Base-by-base conservation (phyloP, 768 basidiomycete species). In the Ramaria rubella region DNA sequence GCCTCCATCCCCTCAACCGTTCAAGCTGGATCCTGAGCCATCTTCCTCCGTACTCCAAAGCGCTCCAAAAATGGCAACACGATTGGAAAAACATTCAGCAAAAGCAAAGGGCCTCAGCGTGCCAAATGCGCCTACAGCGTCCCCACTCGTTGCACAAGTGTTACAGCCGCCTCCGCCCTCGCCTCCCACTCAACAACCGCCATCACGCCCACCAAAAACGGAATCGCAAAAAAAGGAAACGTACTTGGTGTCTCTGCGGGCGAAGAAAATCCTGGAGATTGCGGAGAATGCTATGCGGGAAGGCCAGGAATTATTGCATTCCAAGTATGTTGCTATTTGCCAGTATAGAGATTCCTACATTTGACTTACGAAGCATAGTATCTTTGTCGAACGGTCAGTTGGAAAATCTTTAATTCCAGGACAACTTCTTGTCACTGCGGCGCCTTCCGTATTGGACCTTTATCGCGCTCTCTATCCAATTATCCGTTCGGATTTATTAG, bases 381-480 rank as follows among this genome's bases (percentile, higher is more conserved):
- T 63, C 12, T 61, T 62, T 38, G 48, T 38, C 14, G 46, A 52
- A 19, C 27, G 24, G 8, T n/a, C 38, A 17, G 23, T 24, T 40
- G 23, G 24, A 36, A 38, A 24, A 27, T 33, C 42, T 23, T 24
- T 38, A 30, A 29, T 30, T 36, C 52, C 54, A 12, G 86, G 87
- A 9, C 72, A 70, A 1, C 70, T 84, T 21, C 73, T 94, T 24
- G 64, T 80, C 43, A 79, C 85, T 60, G 76, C 85, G 1, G 78
- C 85, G 17, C 73, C 81, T 2, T 77, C 85, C 17, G 75, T 84
- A 2, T 74, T 95, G 54, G 92, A 94, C 53, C 72, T 96, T 8
- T 88, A 84, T 70, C 79, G 87, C 43, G 89, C 90, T 1, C 67
- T 96, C 24, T 83, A 88, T 65, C 90, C 90, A 12, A 76, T 87